Evolutionary conservation across 768 basidiomycete species (phyloP), one percentile per base, ranked within the genome.

Genomic region (Albatrellus ellisii): DNA sequence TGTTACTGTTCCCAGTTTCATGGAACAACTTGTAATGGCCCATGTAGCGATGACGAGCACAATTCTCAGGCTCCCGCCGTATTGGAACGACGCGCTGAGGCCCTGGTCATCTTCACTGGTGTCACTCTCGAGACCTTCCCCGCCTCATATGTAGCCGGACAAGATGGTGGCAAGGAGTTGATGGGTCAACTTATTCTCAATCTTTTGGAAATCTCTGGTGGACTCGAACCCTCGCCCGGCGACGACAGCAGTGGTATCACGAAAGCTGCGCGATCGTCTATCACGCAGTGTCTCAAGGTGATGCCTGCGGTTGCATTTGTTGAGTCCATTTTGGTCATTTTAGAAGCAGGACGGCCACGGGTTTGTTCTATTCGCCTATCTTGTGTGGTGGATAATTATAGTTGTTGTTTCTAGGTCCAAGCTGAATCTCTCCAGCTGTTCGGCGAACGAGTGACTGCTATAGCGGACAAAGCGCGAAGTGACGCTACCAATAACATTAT

Each of bases 301-400:
- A 77, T 92, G 62, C 70, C 80, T 6, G 88, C 79, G 2, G 56
- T 62, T 24, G 73, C 80, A 50, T 92, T 94, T 60, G 60, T 85
- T 40, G 52, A 57, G 21, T 68, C 81, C 4, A 61, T 75, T 4
- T 43, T 71, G 15, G 60, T 65, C 1, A 76, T 86, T 60, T 52
- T 86, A 33, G 39, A 43, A 17, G 50, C 31, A 3, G 47, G 42
- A n/a, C 42, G 29, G 38, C 34, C 43, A 41, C n/a, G 36, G 36
- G 14, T 38, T 43, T 18, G 41, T 50, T 17, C 20, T 43, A n/a
- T 56, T 10, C 58, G 66, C 22, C 75, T 70, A 4, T 63, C 66
- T 2, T 70, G 81, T 31, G 42, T 55, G 21, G 61, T 61, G 55
- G 84, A 85, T 44, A 48, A 72, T 53, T 3, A 15, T n/a, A 24